Evolutionary conservation across 495 filamentous ascomycete genomes (phyloP).

Genomic region (Bombardia bombarda): DNA sequence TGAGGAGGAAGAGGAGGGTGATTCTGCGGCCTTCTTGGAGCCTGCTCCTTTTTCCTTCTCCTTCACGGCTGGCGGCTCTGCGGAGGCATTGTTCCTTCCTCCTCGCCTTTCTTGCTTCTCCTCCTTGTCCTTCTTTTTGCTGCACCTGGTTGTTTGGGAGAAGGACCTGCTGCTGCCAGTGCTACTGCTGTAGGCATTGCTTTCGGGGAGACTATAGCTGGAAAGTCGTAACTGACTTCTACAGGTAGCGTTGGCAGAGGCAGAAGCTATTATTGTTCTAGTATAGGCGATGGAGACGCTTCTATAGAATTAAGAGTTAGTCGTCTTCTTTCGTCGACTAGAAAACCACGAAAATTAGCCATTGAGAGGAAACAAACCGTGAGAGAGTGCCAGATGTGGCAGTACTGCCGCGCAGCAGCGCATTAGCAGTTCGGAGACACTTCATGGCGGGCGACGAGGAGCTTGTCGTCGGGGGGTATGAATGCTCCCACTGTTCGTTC

Average conservation of each 20-base stretch:
- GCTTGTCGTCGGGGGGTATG: too few relatives aligned
- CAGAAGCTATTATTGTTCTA: background rate
- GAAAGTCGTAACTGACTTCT: conserved; percentile 1
- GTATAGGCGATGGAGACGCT: background rate
- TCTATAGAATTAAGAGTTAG: background rate
- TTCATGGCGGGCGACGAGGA: conserved; percentile 19
- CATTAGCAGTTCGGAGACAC: conserved; percentile 12
- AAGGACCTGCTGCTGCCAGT: conserved; percentile 3
- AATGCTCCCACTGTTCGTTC: too few relatives aligned
- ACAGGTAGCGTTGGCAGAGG: background rate
- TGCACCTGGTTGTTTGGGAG: conserved; percentile 3
- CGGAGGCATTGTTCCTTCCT: too few relatives aligned
- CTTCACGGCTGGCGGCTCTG: background rate
- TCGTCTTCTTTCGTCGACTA: background rate
- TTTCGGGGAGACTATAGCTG: background rate
- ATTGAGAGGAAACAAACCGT: conserved; percentile 6
- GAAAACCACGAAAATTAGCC: background rate
- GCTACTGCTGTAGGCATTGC: background rate
- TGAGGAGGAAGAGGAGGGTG: background rate
- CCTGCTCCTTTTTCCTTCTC: background rate
- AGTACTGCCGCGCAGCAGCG: conserved; percentile 11
- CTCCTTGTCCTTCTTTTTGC: conserved; percentile 5
- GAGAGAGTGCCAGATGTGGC: background rate
- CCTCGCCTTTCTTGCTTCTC: too few relatives aligned
- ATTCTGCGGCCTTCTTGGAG: background rate